Base-by-base conservation (phyloP, 2,329 filamentous ascomycete genomes). In the Nemania serpens region DNA sequence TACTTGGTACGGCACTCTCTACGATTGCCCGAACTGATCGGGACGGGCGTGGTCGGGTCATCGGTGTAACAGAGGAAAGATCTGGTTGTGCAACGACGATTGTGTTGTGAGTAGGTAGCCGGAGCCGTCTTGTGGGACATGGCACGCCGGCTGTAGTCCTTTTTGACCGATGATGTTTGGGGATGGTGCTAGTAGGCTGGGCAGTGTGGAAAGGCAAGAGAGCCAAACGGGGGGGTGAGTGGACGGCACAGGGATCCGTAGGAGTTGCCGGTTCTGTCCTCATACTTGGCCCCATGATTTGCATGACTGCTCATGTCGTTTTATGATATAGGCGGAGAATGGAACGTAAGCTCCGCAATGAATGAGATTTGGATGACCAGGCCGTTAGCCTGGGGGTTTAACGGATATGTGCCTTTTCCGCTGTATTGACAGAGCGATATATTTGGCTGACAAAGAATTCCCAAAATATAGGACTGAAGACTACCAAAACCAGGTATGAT, bases 21-120 rank as follows among this genome's bases (percentile, higher is more conserved):
- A 81, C 71, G 52, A 77, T 71, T 20, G 71, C 68, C 69, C 73
- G 72, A 50, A 80, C 69, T 41, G 71, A 70, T 63, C 75, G 69
- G 29, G 70, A 62, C 25, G 71, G 62, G 6, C 71, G 69, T 58
- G 67, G 62, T 63, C 67, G 70, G 63, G 73, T 72, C 77, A 79
- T 80, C 65, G 71, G 62, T 57, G 59, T 65, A 57, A 67, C 60
- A 62, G 70, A 64, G 51, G 60, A 63, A 59, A 46, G 49, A 36
- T 64, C 54, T 59, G 58, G 46, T 69, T 59, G 71, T 73, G 61
- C 55, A 66, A 73, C 69, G 62, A 59, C 52, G 42, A 57, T 61
- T 63, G 62, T 64, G 65, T 69, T 67, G 63, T 62, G 66, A 69
- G 63, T 63, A 66, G 71, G 68, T 63, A 61, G 41, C 57, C 66